Evolutionary conservation across 768 basidiomycete species (phyloP).

Genomic region (Scleroderma bovista): DNA sequence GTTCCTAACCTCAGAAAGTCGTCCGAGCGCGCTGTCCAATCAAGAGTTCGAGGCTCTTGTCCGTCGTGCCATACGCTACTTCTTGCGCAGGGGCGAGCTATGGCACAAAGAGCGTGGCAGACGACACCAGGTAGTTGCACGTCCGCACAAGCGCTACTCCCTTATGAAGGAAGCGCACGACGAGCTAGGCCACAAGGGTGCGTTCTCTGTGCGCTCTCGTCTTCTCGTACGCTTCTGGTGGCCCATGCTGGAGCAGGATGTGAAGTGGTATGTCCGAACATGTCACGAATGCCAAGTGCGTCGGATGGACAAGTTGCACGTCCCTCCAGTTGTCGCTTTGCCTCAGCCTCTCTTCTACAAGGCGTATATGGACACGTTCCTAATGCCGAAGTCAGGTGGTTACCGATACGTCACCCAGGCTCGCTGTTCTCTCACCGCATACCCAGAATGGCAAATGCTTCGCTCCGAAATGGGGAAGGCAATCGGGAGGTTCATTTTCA

Average conservation of each 20-base stretch:
- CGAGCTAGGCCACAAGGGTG: slow-evolving; percentile 6
- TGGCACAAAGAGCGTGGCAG: neutral
- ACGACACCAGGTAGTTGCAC: neutral
- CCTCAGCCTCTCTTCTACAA: slow-evolving; percentile 11
- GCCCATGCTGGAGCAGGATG: neutral
- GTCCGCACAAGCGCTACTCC: neutral
- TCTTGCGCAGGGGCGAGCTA: neutral
- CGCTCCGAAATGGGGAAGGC: slow-evolving; percentile 12
- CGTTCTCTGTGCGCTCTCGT: neutral
- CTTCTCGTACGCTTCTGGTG: slow-evolving; percentile 3
- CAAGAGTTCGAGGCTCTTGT: neutral
- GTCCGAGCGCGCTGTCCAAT: neutral
- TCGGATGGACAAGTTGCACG: slow-evolving; percentile 14
- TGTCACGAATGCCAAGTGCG: slow-evolving; percentile 32
- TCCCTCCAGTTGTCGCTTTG: slow-evolving; percentile 6
- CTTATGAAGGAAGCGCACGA: slow-evolving; percentile 1
- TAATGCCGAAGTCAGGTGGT: neutral
- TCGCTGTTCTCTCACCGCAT: neutral
- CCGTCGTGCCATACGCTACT: neutral
- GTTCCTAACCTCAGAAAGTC: neutral
- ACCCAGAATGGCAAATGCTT: slow-evolving; percentile 27
- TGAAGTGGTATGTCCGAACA: slow-evolving; percentile 18
- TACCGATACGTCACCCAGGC: slow-evolving; percentile 16
- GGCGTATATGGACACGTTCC: neutral
- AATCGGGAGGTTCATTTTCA: slow-evolving; percentile 12